Evolutionary conservation across 2,329 filamentous ascomycete genomes (phyloP), one percentile per base, ranked within the genome.

Genomic region (Rhynchosporium graminicola): DNA sequence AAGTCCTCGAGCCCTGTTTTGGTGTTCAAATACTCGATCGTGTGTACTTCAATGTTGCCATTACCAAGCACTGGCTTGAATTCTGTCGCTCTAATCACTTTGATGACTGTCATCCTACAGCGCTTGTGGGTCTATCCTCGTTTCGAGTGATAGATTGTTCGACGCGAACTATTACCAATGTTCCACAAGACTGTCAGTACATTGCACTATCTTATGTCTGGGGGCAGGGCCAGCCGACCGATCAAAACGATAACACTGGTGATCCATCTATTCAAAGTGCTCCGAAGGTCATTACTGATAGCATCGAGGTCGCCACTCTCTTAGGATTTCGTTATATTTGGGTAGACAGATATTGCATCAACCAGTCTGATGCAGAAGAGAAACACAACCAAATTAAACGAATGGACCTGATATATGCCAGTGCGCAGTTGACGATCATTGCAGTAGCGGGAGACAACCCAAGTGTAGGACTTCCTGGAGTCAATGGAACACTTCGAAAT

Each of bases 381-480:
- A 42, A 40, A 36, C 50, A 54, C 12, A 20, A 54, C 28, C 50
- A 54, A 13, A 54, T 54, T 26, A 40, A 8, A 29, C 50, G 36
- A 12, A 54, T 54, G 50, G 50, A 54, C 38, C 2, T 6, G 15
- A 54, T 54, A 12, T 54, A 54, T 3, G 33, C 50, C 9, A 42
- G 20, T 54, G 50, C 50, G 6, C 50, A 54, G 26, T 20, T 54
- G n/a, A 54, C 50, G 8, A 54, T 54, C 10, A 54, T 54, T 20
- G 50, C 50, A 1, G 50, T n/a, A 4, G 36, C 36, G 12, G 36
- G 50, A n/a, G 36, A 40, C 28, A 9, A 28, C n/a, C 36, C 50
- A 28, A 36, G 38, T 15, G 1, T 40, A 8, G 50, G 50, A 6
- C 50, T 54, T 42, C 33, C 50, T 13, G 50, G 50, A 3, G 50